Base-by-base conservation (phyloP, 495 filamentous ascomycete species). In the Aspergillus egyptiacus region DNA sequence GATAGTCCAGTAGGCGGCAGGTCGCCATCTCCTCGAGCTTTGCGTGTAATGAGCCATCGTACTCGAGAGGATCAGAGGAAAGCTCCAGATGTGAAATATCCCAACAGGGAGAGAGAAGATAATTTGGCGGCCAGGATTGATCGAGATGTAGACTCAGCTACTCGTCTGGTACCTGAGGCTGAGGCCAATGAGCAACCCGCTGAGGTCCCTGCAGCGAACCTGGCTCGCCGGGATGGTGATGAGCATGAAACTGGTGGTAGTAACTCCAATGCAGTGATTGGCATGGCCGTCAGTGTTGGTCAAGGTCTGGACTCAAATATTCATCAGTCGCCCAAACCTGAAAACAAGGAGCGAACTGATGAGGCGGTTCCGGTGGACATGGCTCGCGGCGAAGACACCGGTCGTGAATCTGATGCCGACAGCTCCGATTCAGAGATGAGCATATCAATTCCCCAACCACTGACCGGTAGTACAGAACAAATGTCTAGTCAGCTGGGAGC, bases 351-450 rank as follows among this genome's bases (percentile, higher is more conserved):
- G 23, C 35, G 10, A 24, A 7, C 10, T 20, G 13, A 18, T 36
- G 36, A 19, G 22, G 24, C 18, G 6, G 14, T 27, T 32, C 6
- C 7, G 17, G 20, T 10, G 6, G 14, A 23, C 30, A 17, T 24
- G 3, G 15, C 31, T 22, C 18, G 14, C 14, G 6, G 15, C 2
- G 30, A 50, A 23, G 27, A 15, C 19, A 2, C 2, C 24, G 24
- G 35, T 9, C 34, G 48, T 15, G 57, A 63, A 36, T 63, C 63
- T 10, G 62, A 63, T 28, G 50, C 43, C 34, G 60, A 60, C 27
- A 64, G 58, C 47, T 69, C 71, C 13, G 80, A 82, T 7, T 70
- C 69, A 2, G 69, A 71, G n/a, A 70, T 83, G 59, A 78, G 82
- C 35, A 57, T 75, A 11, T 68, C 71, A 57, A 61, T 78, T 5